Conservation (phyloP, 2,329 filamentous ascomycete species). For the Verticillium isaacii region DNA sequence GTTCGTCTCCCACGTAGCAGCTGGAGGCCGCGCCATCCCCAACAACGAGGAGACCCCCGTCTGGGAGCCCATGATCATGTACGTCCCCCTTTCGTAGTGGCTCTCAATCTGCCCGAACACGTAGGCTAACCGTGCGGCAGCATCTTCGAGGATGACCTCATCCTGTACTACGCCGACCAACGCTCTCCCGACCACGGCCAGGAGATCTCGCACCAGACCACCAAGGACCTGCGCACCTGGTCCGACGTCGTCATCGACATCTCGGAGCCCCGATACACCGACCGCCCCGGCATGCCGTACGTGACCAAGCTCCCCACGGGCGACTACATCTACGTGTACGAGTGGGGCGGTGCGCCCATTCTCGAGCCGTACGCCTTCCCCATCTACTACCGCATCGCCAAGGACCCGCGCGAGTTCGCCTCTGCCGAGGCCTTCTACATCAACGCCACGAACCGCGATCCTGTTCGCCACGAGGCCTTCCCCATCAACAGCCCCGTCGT, state of each 20-base stretch:
- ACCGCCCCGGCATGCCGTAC: slow-evolving; percentile 39
- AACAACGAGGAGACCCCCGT: slow-evolving; percentile 64
- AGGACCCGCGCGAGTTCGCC: slow-evolving; percentile 30
- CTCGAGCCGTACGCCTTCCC: slow-evolving; percentile 31
- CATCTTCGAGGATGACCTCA: slow-evolving; percentile 52
- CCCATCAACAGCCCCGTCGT: slow-evolving; percentile 37
- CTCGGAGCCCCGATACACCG: slow-evolving; percentile 55
- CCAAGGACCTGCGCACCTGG: slow-evolving; percentile 57
- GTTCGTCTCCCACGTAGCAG: slow-evolving; percentile 62
- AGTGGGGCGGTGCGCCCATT: slow-evolving; percentile 37
- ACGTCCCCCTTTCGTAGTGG: neutral
- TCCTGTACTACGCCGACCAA: slow-evolving; percentile 70
- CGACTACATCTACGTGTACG: slow-evolving; percentile 3
- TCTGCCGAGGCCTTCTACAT: slow-evolving; percentile 25
- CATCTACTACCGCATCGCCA: slow-evolving; percentile 39
- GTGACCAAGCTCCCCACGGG: slow-evolving; percentile 1
- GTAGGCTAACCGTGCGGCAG: neutral
- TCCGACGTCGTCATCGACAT: slow-evolving; percentile 53
- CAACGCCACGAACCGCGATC: slow-evolving; percentile 18
- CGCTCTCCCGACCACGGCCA: slow-evolving; percentile 62
- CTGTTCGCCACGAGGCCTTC: slow-evolving; percentile 16
- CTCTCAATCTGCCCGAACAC: neutral
- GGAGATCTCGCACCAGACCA: slow-evolving; percentile 62
- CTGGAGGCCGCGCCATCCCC: slow-evolving; percentile 56
- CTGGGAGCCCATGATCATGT: slow-evolving; percentile 62